These are phyloP conservation scores for Bertia moriformis DNA, from an alignment of 2,329 filamentous ascomycete genomes.

Conservation along the genomic window DNA sequence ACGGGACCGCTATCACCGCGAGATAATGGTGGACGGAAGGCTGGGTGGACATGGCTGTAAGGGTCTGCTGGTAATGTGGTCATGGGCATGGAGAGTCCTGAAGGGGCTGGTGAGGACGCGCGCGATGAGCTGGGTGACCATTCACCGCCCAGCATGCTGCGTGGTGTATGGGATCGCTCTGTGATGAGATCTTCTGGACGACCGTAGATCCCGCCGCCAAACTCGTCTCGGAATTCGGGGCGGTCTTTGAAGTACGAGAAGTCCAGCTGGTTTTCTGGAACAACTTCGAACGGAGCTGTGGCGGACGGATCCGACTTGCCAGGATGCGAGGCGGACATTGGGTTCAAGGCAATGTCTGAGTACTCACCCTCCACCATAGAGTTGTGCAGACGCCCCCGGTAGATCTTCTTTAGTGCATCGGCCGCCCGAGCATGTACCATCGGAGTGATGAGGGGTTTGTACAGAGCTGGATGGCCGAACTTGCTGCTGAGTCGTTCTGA, in stretches of 20 bases:
- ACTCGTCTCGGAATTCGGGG: slow-evolving; percentile 51
- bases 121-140: slow-evolving; percentile 1
- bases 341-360: slow-evolving; percentile 47
- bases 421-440: slow-evolving; percentile 58
- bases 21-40: slow-evolving; percentile 16
- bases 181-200: slow-evolving; percentile 21
- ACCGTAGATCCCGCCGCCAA: slow-evolving; percentile 39
- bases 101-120: neutral
- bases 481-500: slow-evolving; percentile 35
- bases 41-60: slow-evolving; percentile 18
- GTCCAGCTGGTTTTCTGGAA: slow-evolving; percentile 50
- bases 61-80: slow-evolving; percentile 10
- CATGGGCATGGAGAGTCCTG: neutral
- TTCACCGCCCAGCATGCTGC: slow-evolving; percentile 7
- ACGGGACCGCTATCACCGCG: slow-evolving; percentile 9
- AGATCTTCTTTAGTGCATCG: slow-evolving; percentile 50
- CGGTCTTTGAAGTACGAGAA: slow-evolving; percentile 55
- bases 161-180: slow-evolving; percentile 21
- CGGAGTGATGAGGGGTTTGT: slow-evolving; percentile 54
- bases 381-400: slow-evolving; percentile 42
- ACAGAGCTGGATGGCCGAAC: slow-evolving; percentile 58
- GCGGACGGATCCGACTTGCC: slow-evolving; percentile 4
- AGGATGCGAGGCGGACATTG: slow-evolving; percentile 43
- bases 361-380: slow-evolving; percentile 29
- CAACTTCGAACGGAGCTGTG: slow-evolving; percentile 41